Conservation (phyloP, 2,329 filamentous ascomycete genomes). For the Colletotrichum sp. region DNA sequence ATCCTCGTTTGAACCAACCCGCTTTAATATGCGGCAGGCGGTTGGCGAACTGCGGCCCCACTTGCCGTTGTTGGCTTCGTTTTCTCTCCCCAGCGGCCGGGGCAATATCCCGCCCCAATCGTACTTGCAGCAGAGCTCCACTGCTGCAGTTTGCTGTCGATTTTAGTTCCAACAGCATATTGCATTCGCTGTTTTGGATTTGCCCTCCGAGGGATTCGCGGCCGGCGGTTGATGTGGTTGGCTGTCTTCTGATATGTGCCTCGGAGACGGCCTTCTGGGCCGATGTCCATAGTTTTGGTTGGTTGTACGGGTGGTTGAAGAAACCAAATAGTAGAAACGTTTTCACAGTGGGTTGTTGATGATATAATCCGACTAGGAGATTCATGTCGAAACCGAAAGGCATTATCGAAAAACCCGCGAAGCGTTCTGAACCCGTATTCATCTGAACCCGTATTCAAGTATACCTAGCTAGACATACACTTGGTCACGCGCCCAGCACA, state of each 20-base stretch:
- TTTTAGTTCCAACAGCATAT: not conserved
- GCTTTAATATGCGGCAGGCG: not conserved
- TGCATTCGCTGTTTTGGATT: not conserved
- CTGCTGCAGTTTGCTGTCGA: not conserved
- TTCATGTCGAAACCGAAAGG: no score
- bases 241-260: not conserved
- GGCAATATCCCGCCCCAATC: not conserved
- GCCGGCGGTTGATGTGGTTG: not conserved
- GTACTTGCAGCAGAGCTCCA: not conserved
- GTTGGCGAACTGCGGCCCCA: not conserved
- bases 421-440: no score
- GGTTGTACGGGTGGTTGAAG: not conserved
- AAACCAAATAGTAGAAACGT: not conserved
- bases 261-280: not conserved
- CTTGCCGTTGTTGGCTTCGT: not conserved
- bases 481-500: not conserved
- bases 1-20: not conserved
- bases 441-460: no score
- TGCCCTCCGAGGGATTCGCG: not conserved
- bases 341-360: not conserved
- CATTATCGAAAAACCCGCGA: no score
- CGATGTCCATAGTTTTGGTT: not conserved
- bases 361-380: no score
- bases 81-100: not conserved
- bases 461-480: not conserved